These are phyloP conservation scores for Kluyveromyces starmeri DNA, from an alignment of 805 yeast genomes.

Conservation along the genomic window DNA sequence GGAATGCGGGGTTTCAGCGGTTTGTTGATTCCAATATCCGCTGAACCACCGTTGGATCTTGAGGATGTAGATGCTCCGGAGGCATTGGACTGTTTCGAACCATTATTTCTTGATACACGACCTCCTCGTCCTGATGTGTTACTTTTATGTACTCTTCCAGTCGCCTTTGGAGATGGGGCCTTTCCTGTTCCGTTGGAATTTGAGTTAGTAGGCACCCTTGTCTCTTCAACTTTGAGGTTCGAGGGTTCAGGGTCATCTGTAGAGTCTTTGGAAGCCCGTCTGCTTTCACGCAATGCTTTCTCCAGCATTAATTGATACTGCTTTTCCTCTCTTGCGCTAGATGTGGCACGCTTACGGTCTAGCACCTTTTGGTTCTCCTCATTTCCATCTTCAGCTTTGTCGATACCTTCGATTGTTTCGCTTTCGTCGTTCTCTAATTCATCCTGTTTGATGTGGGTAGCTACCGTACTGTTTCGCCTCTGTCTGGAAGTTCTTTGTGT, in stretches of 20 bases:
- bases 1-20: slow-evolving; percentile 82
- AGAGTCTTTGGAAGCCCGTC: slow-evolving; percentile 26
- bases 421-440: slow-evolving; percentile 8
- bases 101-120: slow-evolving; percentile 1
- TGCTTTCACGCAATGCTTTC: slow-evolving; percentile 34
- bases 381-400: slow-evolving; percentile 4
- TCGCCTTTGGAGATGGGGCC: slow-evolving; percentile 1
- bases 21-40: slow-evolving; percentile 47
- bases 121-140: slow-evolving; percentile 7
- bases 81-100: not conserved
- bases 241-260: slow-evolving; percentile 9
- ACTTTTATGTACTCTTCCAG: slow-evolving; percentile 2
- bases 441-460: too few relatives aligned
- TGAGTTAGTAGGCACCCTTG: not conserved
- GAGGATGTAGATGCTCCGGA: slow-evolving; percentile 4
- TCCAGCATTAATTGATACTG: slow-evolving; percentile 35
- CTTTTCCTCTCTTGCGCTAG: slow-evolving; percentile 35
- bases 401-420: slow-evolving; percentile 6
- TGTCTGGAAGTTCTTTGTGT: slow-evolving; percentile 8
- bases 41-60: slow-evolving; percentile 1
- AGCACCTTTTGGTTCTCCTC: slow-evolving; percentile 21
- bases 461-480: slow-evolving; percentile 23
- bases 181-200: not conserved
- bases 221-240: slow-evolving; percentile 6
- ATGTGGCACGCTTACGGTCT: slow-evolving; percentile 32